A percentile compares a stretch with the other conserved stretches of the same genome.
Evolutionary conservation across 148 eudicot genomes (phyloP).

Genomic region (Rhododendron ovatum): DNA sequence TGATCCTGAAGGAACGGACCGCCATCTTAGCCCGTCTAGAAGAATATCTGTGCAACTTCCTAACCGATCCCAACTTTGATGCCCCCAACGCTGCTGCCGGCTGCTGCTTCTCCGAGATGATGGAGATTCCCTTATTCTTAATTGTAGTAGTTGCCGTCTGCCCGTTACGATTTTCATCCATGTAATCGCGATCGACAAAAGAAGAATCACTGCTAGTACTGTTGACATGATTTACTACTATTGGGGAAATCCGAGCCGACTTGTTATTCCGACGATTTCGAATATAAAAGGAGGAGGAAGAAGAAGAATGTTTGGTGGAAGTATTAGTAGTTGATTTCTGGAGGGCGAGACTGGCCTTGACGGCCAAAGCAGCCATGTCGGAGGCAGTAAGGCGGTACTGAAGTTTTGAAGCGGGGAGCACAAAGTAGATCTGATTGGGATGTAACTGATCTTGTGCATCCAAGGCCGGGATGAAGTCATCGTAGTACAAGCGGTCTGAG

Average conservation of each 20-base stretch:
- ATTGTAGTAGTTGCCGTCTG: neutral
- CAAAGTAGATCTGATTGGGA: slow-evolving; percentile 33
- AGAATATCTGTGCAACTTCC: slow-evolving; percentile 31
- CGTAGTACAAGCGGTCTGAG: slow-evolving; percentile 34
- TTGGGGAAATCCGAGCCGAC: slow-evolving; percentile 23
- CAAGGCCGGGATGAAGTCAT: slow-evolving; percentile 29
- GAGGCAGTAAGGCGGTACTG: slow-evolving; percentile 25
- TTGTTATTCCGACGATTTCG: neutral
- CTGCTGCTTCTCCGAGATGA: neutral
- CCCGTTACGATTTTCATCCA: neutral
- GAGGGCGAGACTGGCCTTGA: slow-evolving; percentile 35
- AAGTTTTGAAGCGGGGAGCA: slow-evolving; percentile 29
- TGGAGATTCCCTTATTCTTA: neutral
- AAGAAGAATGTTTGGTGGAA: neutral
- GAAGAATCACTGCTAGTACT: neutral
- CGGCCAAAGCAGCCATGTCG: slow-evolving; percentile 49
- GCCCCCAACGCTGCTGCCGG: neutral
- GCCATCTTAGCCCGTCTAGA: slow-evolving; percentile 31
- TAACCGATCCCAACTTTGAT: slow-evolving; percentile 27
- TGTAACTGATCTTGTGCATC: slow-evolving; percentile 11
- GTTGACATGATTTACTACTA: slow-evolving; percentile 2
- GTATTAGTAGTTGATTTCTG: neutral
- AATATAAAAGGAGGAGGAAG: neutral
- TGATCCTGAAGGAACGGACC: slow-evolving; percentile 34
- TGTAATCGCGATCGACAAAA: neutral